These are phyloP conservation scores for Alternaria triticimaculans DNA, from an alignment of 2,329 filamentous ascomycete species.

Conservation along the genomic window DNA sequence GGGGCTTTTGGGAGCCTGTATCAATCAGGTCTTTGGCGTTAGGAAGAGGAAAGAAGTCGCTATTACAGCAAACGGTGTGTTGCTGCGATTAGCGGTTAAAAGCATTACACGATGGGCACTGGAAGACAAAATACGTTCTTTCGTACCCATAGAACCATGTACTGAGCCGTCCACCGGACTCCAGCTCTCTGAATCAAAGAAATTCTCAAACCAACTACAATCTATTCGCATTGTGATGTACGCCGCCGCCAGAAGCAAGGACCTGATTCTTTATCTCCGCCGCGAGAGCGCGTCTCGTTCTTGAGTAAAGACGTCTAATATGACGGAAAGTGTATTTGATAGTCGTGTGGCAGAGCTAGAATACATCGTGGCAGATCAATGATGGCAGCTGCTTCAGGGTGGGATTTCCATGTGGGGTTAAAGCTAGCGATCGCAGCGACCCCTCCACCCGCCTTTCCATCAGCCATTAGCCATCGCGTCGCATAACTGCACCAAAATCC, in stretches of 20 bases:
- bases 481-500: not conserved
- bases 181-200: constrained; percentile 13
- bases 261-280: too few species aligned
- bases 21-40: constrained; percentile 18
- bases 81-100: constrained; percentile 16
- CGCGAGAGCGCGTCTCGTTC: too few species aligned
- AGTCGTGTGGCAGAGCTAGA: not conserved
- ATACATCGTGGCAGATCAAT: not conserved
- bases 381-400: not conserved
- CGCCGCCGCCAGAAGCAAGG: too few species aligned
- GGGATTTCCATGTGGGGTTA: not conserved
- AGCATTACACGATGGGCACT: constrained; percentile 2
- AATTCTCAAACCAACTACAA: constrained; percentile 5
- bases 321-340: not conserved
- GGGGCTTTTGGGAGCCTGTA: constrained; percentile 7
- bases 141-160: constrained; percentile 19
- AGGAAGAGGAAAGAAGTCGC: constrained; percentile 7
- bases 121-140: constrained; percentile 20
- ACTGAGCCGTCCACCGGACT: constrained; percentile 7
- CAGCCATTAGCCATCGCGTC: not conserved
- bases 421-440: not conserved
- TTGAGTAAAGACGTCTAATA: not conserved
- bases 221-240: not conserved
- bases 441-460: not conserved
- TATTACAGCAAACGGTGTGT: constrained; percentile 15